phyloP scores from a whole-genome alignment of 352 stramenopile genomes.

The Globisporangium nagaii region DNA sequence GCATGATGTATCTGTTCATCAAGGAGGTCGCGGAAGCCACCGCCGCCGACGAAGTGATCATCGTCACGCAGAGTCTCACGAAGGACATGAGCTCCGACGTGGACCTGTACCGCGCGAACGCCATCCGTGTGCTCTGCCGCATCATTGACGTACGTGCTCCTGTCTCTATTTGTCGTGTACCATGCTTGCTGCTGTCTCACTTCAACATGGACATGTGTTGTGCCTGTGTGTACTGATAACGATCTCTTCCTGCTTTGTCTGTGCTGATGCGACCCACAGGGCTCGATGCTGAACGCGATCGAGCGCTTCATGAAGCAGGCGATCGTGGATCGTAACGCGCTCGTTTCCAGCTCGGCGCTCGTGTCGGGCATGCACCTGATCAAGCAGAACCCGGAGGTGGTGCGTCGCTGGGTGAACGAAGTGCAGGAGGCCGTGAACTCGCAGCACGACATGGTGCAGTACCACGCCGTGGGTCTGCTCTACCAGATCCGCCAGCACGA shows the following conservation, averaged over 20 bases:
- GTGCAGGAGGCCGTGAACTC: constrained; percentile 96
- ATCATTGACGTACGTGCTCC: constrained; percentile 84
- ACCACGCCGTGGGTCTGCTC: constrained; percentile 97
- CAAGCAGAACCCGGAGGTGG: constrained; percentile 88
- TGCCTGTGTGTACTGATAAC: neutral
- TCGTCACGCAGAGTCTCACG: constrained; percentile 98
- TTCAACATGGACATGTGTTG: neutral
- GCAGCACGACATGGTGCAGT: constrained; percentile 98
- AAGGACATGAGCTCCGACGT: constrained; percentile 99
- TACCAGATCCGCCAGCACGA: constrained; percentile 99
- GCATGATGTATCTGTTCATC: constrained; percentile 99
- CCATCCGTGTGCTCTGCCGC: constrained; percentile 96
- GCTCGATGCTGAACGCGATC: constrained; percentile 89
- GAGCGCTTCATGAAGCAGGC: constrained; percentile 99
- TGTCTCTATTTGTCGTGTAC: neutral
- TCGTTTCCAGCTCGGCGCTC: constrained; percentile 95
- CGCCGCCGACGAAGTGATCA: constrained; percentile 96
- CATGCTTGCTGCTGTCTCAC: neutral
- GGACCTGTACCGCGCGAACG: constrained; percentile 98
- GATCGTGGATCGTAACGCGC: constrained; percentile 97
- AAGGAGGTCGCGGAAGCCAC: constrained; percentile 95
- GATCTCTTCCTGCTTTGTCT: neutral
- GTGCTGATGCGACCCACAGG: constrained; percentile 6
- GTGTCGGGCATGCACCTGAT: constrained; percentile 96
- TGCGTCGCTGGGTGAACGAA: constrained; percentile 96